A percentile compares a stretch with the other conserved stretches of the same genome.
Evolutionary conservation across 2,329 filamentous ascomycete species (phyloP).

Genomic region (Fusarium continuum): DNA sequence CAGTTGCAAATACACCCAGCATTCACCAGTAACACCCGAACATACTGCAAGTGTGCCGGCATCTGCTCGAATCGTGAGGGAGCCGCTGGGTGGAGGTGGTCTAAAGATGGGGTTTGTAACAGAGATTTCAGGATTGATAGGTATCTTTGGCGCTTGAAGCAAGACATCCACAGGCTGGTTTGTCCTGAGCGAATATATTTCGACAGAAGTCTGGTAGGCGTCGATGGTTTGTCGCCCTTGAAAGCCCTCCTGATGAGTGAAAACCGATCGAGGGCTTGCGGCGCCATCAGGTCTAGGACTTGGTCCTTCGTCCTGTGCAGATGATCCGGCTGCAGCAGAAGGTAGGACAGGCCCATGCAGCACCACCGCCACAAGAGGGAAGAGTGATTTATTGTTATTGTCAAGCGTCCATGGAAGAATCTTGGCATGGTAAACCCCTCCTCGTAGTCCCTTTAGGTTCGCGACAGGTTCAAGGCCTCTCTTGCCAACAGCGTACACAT

Average conservation of each 20-base stretch:
- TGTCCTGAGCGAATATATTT: constrained; percentile 86
- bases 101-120: constrained; percentile 71
- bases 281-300: constrained; percentile 55
- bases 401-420: constrained; percentile 75
- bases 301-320: constrained; percentile 50
- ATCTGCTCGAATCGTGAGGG: constrained; percentile 77
- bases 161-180: constrained; percentile 76
- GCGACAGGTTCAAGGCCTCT: constrained; percentile 75
- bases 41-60: constrained; percentile 76
- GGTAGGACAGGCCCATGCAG: constrained; percentile 79
- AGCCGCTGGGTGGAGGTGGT: constrained; percentile 75
- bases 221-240: constrained; percentile 56
- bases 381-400: constrained; percentile 63
- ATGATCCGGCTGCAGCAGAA: constrained; percentile 46
- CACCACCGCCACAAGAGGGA: constrained; percentile 81
- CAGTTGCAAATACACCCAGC: constrained; percentile 76
- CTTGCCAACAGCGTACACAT: constrained; percentile 77
- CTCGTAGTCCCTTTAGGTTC: constrained; percentile 78
- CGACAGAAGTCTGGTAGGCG: constrained; percentile 85
- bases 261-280: constrained; percentile 53
- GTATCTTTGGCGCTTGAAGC: constrained; percentile 72
- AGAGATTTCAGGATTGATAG: constrained; percentile 63
- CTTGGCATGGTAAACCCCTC: constrained; percentile 83
- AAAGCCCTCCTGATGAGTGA: constrained; percentile 50
- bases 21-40: constrained; percentile 86